These are phyloP conservation scores for Xeromyces bisporus DNA, from an alignment of 495 filamentous ascomycete species.

Conservation along the genomic window DNA sequence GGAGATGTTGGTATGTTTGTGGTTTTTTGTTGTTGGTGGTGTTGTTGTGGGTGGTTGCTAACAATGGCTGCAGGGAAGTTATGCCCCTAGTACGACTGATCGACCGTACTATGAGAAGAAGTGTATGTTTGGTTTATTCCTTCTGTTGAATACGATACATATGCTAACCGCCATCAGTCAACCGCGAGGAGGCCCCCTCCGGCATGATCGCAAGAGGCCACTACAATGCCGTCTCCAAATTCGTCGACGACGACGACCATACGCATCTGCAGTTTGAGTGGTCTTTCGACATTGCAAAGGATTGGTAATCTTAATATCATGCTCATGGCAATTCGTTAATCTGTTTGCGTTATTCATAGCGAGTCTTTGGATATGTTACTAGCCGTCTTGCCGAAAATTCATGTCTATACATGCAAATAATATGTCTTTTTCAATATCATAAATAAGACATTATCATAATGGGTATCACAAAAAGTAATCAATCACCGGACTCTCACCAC, in stretches of 20 bases:
- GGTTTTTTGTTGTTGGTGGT: too few relatives aligned
- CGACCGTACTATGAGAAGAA: slow-evolving; percentile 74
- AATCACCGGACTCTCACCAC: slow-evolving; percentile 43
- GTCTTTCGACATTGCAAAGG: slow-evolving; percentile 87
- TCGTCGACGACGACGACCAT: slow-evolving; percentile 83
- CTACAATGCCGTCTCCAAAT: slow-evolving; percentile 72
- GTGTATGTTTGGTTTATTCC: slow-evolving; percentile 41
- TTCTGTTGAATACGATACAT: background rate
- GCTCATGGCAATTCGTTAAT: too few relatives aligned
- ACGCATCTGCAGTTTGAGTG: slow-evolving; percentile 80
- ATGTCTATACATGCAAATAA: too few relatives aligned
- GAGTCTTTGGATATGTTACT: too few relatives aligned
- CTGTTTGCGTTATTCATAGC: background rate
- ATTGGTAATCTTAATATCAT: slow-evolving; percentile 38
- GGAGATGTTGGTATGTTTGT: slow-evolving; percentile 88
- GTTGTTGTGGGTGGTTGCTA: slow-evolving; percentile 1
- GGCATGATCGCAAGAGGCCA: slow-evolving; percentile 75
- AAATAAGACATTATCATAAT: too few relatives aligned
- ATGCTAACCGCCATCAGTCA: slow-evolving; percentile 36
- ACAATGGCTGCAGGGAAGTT: slow-evolving; percentile 49
- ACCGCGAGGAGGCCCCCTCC: slow-evolving; percentile 71
- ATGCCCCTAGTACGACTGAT: slow-evolving; percentile 71
- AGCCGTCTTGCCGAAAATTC: too few relatives aligned
- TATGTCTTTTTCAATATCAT: too few relatives aligned
- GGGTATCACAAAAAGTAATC: slow-evolving; percentile 59